Base-by-base conservation (phyloP, 2,329 filamentous ascomycete genomes). In the Aspergillus niger region DNA sequence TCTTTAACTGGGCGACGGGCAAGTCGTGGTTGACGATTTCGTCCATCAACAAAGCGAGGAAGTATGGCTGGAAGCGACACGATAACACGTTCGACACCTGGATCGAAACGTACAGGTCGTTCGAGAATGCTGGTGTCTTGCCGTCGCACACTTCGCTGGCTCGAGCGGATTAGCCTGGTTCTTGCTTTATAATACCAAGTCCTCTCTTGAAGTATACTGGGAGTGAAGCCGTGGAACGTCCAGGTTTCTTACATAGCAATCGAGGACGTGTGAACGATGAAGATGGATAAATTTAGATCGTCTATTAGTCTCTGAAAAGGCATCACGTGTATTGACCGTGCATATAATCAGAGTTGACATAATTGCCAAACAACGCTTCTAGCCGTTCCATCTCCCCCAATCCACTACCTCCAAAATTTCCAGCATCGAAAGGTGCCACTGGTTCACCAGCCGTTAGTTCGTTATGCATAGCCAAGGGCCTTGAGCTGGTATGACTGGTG, bases 101-200 rank as follows among this genome's bases (percentile, higher is more conserved):
- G 67, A 62, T 69, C 43, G 67, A 70, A 26, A 68, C 67, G 2
- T 69, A 65, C 51, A 61, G 62, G 38, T 58, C 65, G 1, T 69
- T 68, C 57, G 66, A 67, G 48, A 67, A 69, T 61, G 62, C 66
- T 2, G 64, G 67, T 8, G 58, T 67, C 6, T 55, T 69, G 36
- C 66, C 67, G 22, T 26, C 38, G 3, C 59, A 57, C 28, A 20
- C 53, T 8, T 56, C 57, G 1, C 49, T 59, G 32, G 39, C 28
- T 2, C 10, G 17, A 17, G 11, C 10, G 22, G 22, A 22, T 17
- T 54, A 54, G 5, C n/a, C 10, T 24, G 30, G n/a, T n/a, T 13
- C 5, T 11, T 24, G 20, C 24, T 26, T 26, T 26, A 26, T 26
- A 26, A 7, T 7, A 5, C 3, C 26, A 1, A 26, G 4, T 26